These are phyloP conservation scores for Cyphellophora europaea DNA, from an alignment of 2,329 filamentous ascomycete genomes.

Conservation along the genomic window DNA sequence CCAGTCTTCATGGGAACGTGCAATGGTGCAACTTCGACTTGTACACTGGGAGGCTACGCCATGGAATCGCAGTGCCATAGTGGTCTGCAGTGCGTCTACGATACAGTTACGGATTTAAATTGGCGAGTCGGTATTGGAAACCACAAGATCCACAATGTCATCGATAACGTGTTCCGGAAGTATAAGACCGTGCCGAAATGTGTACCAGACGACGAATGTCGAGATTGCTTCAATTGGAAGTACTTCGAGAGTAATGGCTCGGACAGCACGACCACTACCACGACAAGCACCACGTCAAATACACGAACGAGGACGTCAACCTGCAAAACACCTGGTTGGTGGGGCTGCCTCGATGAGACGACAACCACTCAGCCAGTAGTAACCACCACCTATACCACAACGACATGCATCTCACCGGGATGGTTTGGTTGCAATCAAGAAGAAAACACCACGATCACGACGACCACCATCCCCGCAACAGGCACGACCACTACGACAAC, in stretches of 20 bases:
- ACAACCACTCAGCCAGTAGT: slow-evolving; percentile 26
- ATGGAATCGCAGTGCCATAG: slow-evolving; percentile 90
- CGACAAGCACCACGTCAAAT: slow-evolving; percentile 49
- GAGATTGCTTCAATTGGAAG: slow-evolving; percentile 89
- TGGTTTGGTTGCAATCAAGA: slow-evolving; percentile 34
- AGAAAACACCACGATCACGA: slow-evolving; percentile 23
- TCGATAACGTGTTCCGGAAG: slow-evolving; percentile 73
- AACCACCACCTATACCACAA: slow-evolving; percentile 25
- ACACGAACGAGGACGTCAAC: slow-evolving; percentile 69
- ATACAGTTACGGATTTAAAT: slow-evolving; percentile 82
- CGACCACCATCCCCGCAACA: slow-evolving; percentile 18
- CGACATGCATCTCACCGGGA: slow-evolving; percentile 32
- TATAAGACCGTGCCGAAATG: slow-evolving; percentile 77
- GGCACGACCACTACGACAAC: slow-evolving; percentile 19
- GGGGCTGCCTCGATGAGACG: slow-evolving; percentile 52
- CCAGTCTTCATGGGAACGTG: slow-evolving; percentile 91
- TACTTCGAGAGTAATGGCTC: slow-evolving; percentile 90
- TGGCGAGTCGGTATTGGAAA: slow-evolving; percentile 88
- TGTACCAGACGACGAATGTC: slow-evolving; percentile 65
- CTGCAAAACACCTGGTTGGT: slow-evolving; percentile 89
- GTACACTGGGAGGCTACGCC: slow-evolving; percentile 86
- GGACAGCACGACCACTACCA: slow-evolving; percentile 58
- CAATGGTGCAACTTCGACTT: slow-evolving; percentile 79
- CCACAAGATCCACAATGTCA: slow-evolving; percentile 82
- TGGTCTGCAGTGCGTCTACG: slow-evolving; percentile 79